Evolutionary conservation across 768 basidiomycete species (phyloP), one percentile per base, ranked within the genome.

Genomic region (Podaxis sp.): DNA sequence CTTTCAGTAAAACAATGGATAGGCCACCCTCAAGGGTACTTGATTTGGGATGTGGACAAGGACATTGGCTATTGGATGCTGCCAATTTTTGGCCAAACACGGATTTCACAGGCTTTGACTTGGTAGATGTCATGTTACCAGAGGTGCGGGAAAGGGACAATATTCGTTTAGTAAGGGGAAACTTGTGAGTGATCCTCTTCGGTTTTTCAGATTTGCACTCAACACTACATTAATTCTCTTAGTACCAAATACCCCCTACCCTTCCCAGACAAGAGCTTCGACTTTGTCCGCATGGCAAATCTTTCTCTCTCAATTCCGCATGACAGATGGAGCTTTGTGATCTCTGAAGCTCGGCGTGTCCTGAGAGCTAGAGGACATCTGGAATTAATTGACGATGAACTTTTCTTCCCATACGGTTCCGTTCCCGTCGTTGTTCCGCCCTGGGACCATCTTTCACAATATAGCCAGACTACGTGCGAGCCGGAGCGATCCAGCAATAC

Each of bases 11-110:
- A 61, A 81, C 79, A 62, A 68, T 75, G 37, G 76, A 77, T 23
- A 72, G 72, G n/a, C 76, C 78, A 0, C 87, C 89, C 1, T 68
- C 71, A 0, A 73, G 75, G 11, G 85, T 88, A 23, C 79, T 93
- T 5, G 91, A 93, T 66, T 72, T 93, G 11, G 91, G 91, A 2
- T 92, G 90, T 69, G 91, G 91, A 10, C 65, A 80, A 50, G 90
- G 90, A 0, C 68, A 80, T 51, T 93, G 91, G 91, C 76, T 86
- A 4, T 61, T 83, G 0, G 76, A 85, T 51, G 86, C 90, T 3
- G 83, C 88, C 2, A 74, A 68, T 21, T 67, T 72, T n/a, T 93
- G 91, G 91, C 81, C 77, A 21, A 66, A 72, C 44, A 79, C 85
- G 18, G 75, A 77, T 9, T 78, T 92, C 54, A 83, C 81, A 6